A percentile compares a stretch with the other conserved stretches of the same genome.
Conservation (phyloP, 306 rosid species). For the Lathyrus tuberosus region DNA sequence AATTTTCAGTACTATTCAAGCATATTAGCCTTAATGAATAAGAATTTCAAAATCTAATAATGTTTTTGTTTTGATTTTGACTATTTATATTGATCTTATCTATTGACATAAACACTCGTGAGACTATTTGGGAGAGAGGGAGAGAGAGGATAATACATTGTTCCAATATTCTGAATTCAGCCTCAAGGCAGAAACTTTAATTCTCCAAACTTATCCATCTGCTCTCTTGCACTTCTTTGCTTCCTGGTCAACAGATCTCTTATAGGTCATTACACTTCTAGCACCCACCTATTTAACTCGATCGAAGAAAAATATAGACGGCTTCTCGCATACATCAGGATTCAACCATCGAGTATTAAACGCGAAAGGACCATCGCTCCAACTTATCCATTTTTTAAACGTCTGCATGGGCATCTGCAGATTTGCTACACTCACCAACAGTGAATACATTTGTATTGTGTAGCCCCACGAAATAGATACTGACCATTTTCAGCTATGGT, state of each 20-base stretch:
- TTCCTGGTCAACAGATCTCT: conserved; percentile 39
- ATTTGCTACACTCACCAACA: conserved; percentile 54
- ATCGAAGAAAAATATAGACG: conserved; percentile 59
- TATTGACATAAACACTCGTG: no score
- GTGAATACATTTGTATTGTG: conserved; percentile 68
- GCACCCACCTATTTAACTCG: conserved; percentile 43
- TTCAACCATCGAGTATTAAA: conserved; percentile 79
- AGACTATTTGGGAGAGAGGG: no score
- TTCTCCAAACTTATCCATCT: conserved; percentile 42
- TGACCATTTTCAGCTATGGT: conserved; percentile 63
- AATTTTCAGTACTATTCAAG: conserved; percentile 16
- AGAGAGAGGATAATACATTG: conserved; percentile 47
- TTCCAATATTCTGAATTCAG: conserved; percentile 66
- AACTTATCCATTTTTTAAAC: conserved; percentile 81
- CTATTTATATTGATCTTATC: not conserved
- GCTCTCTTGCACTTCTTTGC: conserved; percentile 44
- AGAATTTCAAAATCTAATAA: not conserved
- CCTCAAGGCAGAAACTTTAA: conserved; percentile 68
- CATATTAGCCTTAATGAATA: not conserved
- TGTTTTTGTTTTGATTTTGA: not conserved
- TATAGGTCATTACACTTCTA: conserved; percentile 61
- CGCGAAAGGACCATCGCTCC: conserved; percentile 74
- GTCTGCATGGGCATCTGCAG: conserved; percentile 73
- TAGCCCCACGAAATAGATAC: conserved; percentile 91
- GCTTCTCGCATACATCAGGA: conserved; percentile 66